These are phyloP conservation scores for Penicillium riverlandense DNA, from an alignment of 495 filamentous ascomycete species.

Conservation along the genomic window DNA sequence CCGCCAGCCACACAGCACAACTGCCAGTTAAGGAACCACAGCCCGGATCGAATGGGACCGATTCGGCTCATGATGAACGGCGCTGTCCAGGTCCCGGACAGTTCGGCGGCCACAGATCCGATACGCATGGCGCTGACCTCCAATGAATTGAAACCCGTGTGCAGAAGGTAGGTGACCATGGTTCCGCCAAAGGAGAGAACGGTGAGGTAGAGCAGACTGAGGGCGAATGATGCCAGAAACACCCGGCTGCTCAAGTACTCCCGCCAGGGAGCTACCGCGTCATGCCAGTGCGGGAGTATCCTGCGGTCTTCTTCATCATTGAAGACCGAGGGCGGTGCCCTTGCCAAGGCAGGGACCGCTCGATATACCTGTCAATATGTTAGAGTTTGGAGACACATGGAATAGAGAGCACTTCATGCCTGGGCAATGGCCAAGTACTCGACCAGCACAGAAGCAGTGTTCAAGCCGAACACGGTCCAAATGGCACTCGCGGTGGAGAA, in stretches of 20 bases:
- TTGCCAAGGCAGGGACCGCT: slow-evolving; percentile 29
- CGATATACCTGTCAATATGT: slow-evolving; percentile 26
- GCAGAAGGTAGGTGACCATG: slow-evolving; percentile 55
- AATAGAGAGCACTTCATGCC: slow-evolving; percentile 15
- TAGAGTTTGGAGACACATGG: background rate
- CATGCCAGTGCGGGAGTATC: slow-evolving; percentile 2
- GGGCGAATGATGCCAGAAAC: slow-evolving; percentile 47
- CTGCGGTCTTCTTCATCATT: background rate
- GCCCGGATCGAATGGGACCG: slow-evolving; percentile 48
- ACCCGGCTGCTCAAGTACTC: slow-evolving; percentile 34
- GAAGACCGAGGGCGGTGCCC: background rate
- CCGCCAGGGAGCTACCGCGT: slow-evolving; percentile 20
- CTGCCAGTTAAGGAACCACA: slow-evolving; percentile 63
- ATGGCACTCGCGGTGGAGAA: slow-evolving; percentile 43
- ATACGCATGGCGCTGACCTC: slow-evolving; percentile 47
- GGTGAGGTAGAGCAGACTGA: slow-evolving; percentile 51
- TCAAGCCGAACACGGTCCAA: slow-evolving; percentile 34
- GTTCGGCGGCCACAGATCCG: slow-evolving; percentile 44
- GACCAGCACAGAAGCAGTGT: slow-evolving; percentile 32
- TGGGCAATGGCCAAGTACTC: slow-evolving; percentile 54
- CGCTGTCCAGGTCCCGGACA: slow-evolving; percentile 41
- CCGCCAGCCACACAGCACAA: slow-evolving; percentile 39
- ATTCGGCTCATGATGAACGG: slow-evolving; percentile 46
- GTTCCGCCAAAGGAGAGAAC: slow-evolving; percentile 51
- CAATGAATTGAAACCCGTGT: slow-evolving; percentile 44